These are phyloP conservation scores for Trypanosoma vivax DNA, from an alignment of 208 protist species.

Conservation along the genomic window DNA sequence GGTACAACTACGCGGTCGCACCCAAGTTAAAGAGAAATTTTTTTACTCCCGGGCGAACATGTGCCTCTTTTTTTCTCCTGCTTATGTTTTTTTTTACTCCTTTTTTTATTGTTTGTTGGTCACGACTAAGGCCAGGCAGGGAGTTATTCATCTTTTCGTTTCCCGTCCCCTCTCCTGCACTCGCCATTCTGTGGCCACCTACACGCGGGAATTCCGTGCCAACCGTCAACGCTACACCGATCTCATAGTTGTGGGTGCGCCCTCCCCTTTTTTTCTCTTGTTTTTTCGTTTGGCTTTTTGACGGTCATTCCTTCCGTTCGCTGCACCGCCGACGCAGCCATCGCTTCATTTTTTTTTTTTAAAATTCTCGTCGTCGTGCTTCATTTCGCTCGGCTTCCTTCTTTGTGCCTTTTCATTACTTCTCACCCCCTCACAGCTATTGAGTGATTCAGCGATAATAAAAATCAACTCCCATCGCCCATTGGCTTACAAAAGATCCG, in stretches of 20 bases:
- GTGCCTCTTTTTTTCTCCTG: not conserved
- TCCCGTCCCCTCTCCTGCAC: too few relatives aligned
- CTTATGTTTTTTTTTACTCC: slow-evolving; percentile 1
- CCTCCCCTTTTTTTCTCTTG: too few relatives aligned
- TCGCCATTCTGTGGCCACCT: too few relatives aligned
- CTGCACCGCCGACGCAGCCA: not conserved
- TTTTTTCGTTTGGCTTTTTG: slow-evolving; percentile 14
- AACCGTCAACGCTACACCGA: too few relatives aligned
- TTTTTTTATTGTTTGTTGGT: not conserved
- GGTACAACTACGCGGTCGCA: too few relatives aligned
- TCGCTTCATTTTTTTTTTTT: not conserved
- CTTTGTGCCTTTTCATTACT: slow-evolving; percentile 5
- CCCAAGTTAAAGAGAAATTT: not conserved
- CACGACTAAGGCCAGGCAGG: not conserved
- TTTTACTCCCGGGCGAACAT: not conserved
- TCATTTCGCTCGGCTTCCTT: too few relatives aligned
- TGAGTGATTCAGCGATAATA: not conserved
- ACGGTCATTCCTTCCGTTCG: not conserved
- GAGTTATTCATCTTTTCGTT: too few relatives aligned
- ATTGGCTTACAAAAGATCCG: too few relatives aligned
- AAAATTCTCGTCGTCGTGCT: too few relatives aligned
- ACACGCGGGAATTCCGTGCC: too few relatives aligned
- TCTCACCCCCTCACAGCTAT: not conserved
- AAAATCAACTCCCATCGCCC: too few relatives aligned
- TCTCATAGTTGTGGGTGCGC: too few relatives aligned